These are phyloP conservation scores for Agrocybe chaxingu DNA, from an alignment of 768 basidiomycete genomes.

Conservation along the genomic window DNA sequence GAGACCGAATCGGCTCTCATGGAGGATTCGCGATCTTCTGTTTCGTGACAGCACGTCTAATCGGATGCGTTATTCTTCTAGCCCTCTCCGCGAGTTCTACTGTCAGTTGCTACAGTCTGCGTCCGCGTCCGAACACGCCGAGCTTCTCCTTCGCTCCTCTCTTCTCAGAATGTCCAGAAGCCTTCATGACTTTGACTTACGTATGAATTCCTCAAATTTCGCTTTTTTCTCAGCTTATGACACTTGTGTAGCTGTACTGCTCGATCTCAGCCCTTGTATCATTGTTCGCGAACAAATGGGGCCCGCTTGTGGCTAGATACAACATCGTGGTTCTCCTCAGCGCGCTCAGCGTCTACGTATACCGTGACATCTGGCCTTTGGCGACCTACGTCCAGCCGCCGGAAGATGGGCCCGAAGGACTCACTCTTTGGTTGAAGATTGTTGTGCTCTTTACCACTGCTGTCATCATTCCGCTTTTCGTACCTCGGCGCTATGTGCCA, in stretches of 20 bases:
- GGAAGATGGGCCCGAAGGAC: conserved; percentile 37
- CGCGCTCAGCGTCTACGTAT: conserved; percentile 41
- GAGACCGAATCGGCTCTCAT: not conserved
- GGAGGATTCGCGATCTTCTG: conserved; percentile 4
- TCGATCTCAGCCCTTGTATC: conserved; percentile 6
- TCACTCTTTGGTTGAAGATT: conserved; percentile 24
- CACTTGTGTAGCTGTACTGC: conserved; percentile 9
- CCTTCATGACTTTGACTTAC: conserved; percentile 4
- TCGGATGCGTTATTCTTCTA: conserved; percentile 8
- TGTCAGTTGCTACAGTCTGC: conserved; percentile 2
- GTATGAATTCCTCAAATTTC: not conserved
- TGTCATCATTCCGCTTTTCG: conserved; percentile 46
- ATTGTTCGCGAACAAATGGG: not conserved
- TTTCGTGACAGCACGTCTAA: conserved; percentile 7
- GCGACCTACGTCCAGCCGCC: conserved; percentile 39
- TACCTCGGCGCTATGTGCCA: conserved; percentile 52
- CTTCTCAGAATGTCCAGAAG: conserved; percentile 1
- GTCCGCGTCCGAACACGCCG: not conserved
- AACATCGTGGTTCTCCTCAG: conserved; percentile 27
- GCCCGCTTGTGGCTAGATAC: not conserved
- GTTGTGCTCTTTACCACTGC: conserved; percentile 33
- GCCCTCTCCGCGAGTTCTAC: not conserved
- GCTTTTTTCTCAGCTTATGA: not conserved
- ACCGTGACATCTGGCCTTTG: conserved; percentile 55
- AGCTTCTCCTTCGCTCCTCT: not conserved